Evolutionary conservation across 441 rosid species (phyloP).

Genomic region (Pelargonium citronellum): DNA sequence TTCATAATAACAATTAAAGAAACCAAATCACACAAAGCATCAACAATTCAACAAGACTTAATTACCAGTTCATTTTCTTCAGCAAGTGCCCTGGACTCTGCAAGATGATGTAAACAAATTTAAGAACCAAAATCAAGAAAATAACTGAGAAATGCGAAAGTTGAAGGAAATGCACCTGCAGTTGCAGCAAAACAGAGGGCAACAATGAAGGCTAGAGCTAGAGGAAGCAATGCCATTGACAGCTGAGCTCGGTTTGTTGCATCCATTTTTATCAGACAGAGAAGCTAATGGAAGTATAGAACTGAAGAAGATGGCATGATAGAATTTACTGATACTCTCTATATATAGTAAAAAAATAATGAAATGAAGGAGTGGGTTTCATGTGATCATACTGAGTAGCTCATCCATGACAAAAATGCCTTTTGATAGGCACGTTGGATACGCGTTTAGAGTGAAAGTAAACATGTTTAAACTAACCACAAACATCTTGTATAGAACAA

Average conservation of each 20-base stretch:
- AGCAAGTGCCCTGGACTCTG: background rate
- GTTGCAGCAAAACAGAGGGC: slow-evolving; percentile 19
- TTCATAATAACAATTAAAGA: no score
- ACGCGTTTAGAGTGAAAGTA: no score
- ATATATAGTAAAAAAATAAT: no score
- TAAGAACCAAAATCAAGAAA: background rate
- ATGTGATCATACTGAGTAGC: no score
- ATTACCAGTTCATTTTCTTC: background rate
- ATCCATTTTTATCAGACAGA: background rate
- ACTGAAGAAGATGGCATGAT: no score
- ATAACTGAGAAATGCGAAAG: background rate
- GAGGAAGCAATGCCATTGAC: slow-evolving; percentile 15
- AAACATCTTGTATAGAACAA: no score
- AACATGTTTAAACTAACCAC: no score
- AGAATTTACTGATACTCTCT: no score
- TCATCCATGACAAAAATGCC: no score
- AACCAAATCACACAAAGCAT: no score
- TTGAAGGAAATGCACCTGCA: slow-evolving; percentile 16
- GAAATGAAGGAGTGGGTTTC: no score
- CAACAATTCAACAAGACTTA: background rate
- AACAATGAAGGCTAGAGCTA: slow-evolving; percentile 17
- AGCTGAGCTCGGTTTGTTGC: background rate
- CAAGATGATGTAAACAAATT: background rate
- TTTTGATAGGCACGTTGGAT: no score
- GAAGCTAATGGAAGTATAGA: background rate